A percentile compares a stretch with the other conserved stretches of the same genome.
phyloP scores from a whole-genome alignment of 352 stramenopile genomes.

The Phytophthora boehmeriae region DNA sequence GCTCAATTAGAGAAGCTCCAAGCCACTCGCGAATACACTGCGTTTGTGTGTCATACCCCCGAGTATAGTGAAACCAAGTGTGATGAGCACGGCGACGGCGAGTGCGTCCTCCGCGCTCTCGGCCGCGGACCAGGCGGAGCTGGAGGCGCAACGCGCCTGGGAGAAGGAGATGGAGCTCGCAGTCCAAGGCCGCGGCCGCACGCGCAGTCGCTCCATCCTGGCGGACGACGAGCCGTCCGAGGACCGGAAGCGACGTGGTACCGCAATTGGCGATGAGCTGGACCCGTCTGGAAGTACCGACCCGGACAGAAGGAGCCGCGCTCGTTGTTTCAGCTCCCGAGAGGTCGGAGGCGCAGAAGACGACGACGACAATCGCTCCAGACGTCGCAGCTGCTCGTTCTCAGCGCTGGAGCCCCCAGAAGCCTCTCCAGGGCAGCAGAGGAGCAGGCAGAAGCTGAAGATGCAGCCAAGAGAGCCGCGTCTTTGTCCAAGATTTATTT shows the following conservation, averaged over 20 bases:
- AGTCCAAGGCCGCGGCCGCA: constrained; percentile 73
- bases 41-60: too few species aligned
- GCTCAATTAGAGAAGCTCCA: constrained; percentile 9
- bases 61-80: too few species aligned
- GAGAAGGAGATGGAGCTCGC: constrained; percentile 85
- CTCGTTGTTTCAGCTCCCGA: constrained; percentile 59
- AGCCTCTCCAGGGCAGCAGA: constrained; percentile 9
- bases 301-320: constrained; percentile 31
- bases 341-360: not conserved
- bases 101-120: constrained; percentile 1
- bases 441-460: constrained; percentile 32
- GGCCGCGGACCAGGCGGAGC: constrained; percentile 48
- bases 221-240: constrained; percentile 41
- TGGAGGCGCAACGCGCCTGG: constrained; percentile 61
- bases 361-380: constrained; percentile 12
- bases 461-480: constrained; percentile 67
- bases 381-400: constrained; percentile 74
- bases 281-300: not conserved
- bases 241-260: constrained; percentile 13
- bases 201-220: constrained; percentile 83
- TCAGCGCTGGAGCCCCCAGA: constrained; percentile 41
- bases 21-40: not conserved
- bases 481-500: constrained; percentile 88
- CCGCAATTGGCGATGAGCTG: not conserved
- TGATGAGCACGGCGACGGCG: constrained; percentile 30